These are phyloP conservation scores for Colletotrichum tropicicola DNA, from an alignment of 2,329 filamentous ascomycete species.

Conservation along the genomic window DNA sequence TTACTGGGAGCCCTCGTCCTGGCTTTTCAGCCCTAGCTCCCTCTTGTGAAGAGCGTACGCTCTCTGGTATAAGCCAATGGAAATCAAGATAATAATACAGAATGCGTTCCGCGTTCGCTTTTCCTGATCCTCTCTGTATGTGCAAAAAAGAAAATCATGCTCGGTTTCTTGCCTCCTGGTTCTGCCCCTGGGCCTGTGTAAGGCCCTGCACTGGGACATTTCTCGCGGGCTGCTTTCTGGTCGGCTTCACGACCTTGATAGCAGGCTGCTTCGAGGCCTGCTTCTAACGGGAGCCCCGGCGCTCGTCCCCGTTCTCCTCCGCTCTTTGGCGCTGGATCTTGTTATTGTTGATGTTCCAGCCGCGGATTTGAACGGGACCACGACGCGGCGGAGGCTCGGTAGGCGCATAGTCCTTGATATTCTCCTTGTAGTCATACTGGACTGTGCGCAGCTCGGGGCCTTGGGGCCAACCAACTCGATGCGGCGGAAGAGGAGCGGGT, in stretches of 20 bases:
- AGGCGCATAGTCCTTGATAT: conserved; percentile 66
- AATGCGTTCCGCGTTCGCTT: conserved; percentile 3
- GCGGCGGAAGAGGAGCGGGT: conserved; percentile 63
- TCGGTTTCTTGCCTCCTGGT: not conserved
- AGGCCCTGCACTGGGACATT: too few relatives aligned
- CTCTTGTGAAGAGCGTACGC: not conserved
- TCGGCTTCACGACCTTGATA: too few relatives aligned
- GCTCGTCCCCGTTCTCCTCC: conserved; percentile 31
- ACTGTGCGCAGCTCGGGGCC: conserved; percentile 67
- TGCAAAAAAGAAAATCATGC: not conserved
- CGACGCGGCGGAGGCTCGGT: conserved; percentile 64
- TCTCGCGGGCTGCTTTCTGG: too few relatives aligned
- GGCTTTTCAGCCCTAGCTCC: conserved; percentile 4
- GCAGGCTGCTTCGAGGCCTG: not conserved
- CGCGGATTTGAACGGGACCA: conserved; percentile 64
- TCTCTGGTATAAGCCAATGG: conserved; percentile 19
- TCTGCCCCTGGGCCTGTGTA: not conserved
- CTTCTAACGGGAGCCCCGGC: conserved; percentile 31
- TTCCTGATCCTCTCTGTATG: not conserved
- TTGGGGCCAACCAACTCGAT: conserved; percentile 54
- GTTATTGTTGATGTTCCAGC: conserved; percentile 49
- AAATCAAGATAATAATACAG: conserved; percentile 25
- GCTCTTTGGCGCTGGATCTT: conserved; percentile 24
- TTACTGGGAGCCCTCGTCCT: not conserved
- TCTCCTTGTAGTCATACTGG: conserved; percentile 61